These are phyloP conservation scores for Rubia balearica DNA, from an alignment of 305 asterid genomes.

Conservation along the genomic window DNA sequence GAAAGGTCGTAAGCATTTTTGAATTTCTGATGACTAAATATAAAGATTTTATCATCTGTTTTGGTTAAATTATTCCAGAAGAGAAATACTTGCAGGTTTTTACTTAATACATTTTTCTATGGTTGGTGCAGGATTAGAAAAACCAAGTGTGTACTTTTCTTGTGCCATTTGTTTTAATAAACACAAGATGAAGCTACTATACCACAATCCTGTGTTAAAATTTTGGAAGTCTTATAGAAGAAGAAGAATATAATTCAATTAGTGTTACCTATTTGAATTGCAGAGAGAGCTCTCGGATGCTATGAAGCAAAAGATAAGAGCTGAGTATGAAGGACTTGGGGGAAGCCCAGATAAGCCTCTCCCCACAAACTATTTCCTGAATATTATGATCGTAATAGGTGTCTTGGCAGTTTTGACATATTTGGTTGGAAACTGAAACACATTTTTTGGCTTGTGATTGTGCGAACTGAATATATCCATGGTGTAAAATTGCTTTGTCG, in stretches of 20 bases:
- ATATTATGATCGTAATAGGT: conserved; percentile 71
- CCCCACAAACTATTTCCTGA: conserved; percentile 74
- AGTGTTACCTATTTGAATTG: conserved; percentile 60
- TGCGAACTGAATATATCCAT: neutral
- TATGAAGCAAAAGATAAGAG: conserved; percentile 90
- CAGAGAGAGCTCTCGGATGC: conserved; percentile 86
- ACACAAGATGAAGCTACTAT: conserved; percentile 48
- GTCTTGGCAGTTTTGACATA: conserved; percentile 69
- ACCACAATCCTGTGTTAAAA: conserved; percentile 43
- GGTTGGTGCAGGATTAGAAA: conserved; percentile 75
- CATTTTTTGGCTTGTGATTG: conserved; percentile 12
- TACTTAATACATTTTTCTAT: conserved; percentile 26
- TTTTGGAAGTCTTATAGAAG: conserved; percentile 36
- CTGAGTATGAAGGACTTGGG: conserved; percentile 78
- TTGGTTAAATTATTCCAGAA: conserved; percentile 6
- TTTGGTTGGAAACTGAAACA: conserved; percentile 58
- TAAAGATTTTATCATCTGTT: neutral
- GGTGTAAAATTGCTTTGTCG: neutral
- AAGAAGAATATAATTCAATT: conserved; percentile 40
- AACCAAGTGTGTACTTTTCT: conserved; percentile 50
- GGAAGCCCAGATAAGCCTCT: conserved; percentile 99
- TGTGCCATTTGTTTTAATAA: conserved; percentile 45
- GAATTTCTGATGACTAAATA: neutral
- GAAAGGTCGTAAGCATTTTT: conserved; percentile 52
- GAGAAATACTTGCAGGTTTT: conserved; percentile 1